Evolutionary conservation across 768 basidiomycete species (phyloP), one percentile per base, ranked within the genome.

Genomic region (Paxillus ammoniavirescens): DNA sequence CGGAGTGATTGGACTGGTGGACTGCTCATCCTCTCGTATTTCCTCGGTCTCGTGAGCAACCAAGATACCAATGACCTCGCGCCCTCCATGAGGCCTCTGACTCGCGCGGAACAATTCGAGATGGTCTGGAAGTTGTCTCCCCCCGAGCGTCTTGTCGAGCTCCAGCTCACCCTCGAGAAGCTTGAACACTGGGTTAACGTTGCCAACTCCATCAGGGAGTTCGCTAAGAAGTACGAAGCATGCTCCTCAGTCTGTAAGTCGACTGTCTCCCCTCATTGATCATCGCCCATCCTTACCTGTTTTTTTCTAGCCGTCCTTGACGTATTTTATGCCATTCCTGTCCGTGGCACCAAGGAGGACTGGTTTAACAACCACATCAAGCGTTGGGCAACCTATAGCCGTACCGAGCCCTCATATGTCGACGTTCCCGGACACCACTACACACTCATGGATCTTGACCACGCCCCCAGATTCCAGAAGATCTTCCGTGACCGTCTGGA

Each of bases 1-100:
- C 74, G 76, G 58, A 65, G 77, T 41, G 63, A 65, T 42, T 77
- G 73, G 73, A 63, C 71, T 23, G 68, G 74, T 15, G 72, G 72
- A 42, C 62, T 76, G 56, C 61, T 77, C 50, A 77, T 75, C 58
- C 63, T 77, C 35, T 65, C 69, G 49, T 70, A 74, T 61, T 75
- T 77, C 67, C 67, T 77, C 15, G 64, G 68, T 31, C 70, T 77
- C 33, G 44, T 65, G 23, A 54, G 44, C 51, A 67, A 69, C 57
- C 55, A 69, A 8, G 59, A 59, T 14, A 63, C 65, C 9, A 44
- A 55, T 26, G 56, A 61, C 15, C 61, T 67, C 30, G 56, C 57
- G 0, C 65, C 63, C 0, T 8, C 56, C 6, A 36, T 69, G 54
- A 52, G 56, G 35, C 51, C 59, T 0, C 42, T 69, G 46, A 54